Evolutionary conservation across 495 filamentous ascomycete species (phyloP).

Genomic region (Recurvomyces mirabilis): DNA sequence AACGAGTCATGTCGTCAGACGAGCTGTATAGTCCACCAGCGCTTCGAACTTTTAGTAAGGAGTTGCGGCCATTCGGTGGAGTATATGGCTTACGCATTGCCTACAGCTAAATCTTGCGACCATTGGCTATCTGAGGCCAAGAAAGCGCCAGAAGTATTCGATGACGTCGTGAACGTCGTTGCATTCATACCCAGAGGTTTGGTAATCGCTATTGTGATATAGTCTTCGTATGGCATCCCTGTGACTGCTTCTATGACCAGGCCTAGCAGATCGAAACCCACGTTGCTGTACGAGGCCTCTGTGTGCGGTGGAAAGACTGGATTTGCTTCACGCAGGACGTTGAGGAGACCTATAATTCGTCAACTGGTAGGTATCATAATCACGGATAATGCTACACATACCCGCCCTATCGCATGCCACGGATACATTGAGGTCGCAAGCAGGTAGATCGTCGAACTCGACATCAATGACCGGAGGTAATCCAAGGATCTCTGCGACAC

Average conservation of each 20-base stretch:
- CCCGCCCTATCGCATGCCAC: neutral
- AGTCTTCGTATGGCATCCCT: constrained; percentile 19
- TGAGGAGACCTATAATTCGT: neutral
- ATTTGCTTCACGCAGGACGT: neutral
- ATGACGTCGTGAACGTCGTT: constrained; percentile 20
- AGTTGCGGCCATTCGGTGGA: too few species aligned
- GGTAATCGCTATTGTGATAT: constrained; percentile 24
- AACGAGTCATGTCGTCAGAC: constrained; percentile 20
- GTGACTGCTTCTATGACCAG: constrained; percentile 24
- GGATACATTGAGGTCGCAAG: neutral
- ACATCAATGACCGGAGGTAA: neutral
- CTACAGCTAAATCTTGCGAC: neutral
- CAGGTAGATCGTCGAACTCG: neutral
- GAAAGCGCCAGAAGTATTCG: constrained; percentile 21
- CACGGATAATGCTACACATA: too few species aligned
- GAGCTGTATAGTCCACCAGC: constrained; percentile 27
- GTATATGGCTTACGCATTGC: constrained; percentile 5
- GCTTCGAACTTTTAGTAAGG: too few species aligned
- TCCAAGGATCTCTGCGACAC: neutral
- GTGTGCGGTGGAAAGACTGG: constrained; percentile 26
- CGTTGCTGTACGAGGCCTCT: constrained; percentile 25
- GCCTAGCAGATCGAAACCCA: constrained; percentile 24
- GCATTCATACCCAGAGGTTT: constrained; percentile 21
- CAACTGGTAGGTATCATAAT: neutral
- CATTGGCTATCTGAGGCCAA: constrained; percentile 20